Conservation (phyloP, 495 filamentous ascomycete species). For the Penicillium cataractarum region DNA sequence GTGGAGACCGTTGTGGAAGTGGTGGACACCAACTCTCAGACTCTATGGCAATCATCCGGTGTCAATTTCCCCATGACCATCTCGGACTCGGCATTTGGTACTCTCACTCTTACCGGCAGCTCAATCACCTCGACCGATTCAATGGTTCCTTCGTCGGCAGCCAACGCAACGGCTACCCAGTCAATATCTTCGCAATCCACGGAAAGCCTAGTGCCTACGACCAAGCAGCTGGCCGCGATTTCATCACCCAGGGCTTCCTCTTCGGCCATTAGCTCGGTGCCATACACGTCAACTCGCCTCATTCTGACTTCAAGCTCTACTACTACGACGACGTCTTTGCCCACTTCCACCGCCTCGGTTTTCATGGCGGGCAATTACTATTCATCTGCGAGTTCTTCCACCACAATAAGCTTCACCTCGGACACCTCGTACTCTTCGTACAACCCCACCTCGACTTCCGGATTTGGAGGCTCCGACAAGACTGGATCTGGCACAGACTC, state of each 20-base stretch:
- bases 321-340: constrained; percentile 17
- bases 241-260: constrained; percentile 15
- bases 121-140: constrained; percentile 1
- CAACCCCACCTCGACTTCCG: constrained; percentile 13
- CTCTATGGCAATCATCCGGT: constrained; percentile 19
- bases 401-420: background rate
- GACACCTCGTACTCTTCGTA: background rate
- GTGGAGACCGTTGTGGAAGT: constrained; percentile 27
- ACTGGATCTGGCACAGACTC: constrained; percentile 16
- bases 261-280: constrained; percentile 12
- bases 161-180: constrained; percentile 8
- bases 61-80: constrained; percentile 25
- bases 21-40: constrained; percentile 27
- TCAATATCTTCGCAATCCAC: constrained; percentile 1
- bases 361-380: constrained; percentile 4
- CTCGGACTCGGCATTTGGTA: constrained; percentile 18
- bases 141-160: background rate
- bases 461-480: constrained; percentile 9
- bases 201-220: background rate
- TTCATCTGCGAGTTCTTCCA: constrained; percentile 6
- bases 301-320: constrained; percentile 18
- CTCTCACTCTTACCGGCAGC: constrained; percentile 15
- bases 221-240: constrained; percentile 3
- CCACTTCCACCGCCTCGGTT: constrained; percentile 6
- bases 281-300: constrained; percentile 20